Evolutionary conservation across 2,329 filamentous ascomycete species (phyloP).

Genomic region (Tothia fuscella): DNA sequence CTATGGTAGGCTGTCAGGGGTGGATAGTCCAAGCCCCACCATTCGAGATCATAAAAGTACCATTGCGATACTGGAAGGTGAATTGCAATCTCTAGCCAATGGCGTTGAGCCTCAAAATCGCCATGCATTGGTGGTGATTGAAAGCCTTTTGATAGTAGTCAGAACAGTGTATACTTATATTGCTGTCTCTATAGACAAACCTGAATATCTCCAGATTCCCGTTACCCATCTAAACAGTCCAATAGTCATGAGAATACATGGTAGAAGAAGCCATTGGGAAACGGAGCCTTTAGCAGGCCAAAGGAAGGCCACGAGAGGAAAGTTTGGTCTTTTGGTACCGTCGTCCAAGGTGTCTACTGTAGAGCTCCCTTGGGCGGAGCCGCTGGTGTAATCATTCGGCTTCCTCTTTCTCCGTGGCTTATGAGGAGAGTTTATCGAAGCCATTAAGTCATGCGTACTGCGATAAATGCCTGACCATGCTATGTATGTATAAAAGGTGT

Average conservation of each 20-base stretch:
- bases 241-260: slow-evolving; percentile 77
- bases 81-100: slow-evolving; percentile 97
- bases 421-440: slow-evolving; percentile 2
- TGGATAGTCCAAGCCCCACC: slow-evolving; percentile 97
- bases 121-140: slow-evolving; percentile 81
- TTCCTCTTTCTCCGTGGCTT: slow-evolving; percentile 9
- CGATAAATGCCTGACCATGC: too few species aligned
- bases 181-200: slow-evolving; percentile 35
- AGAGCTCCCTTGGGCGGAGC: slow-evolving; percentile 1
- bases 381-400: neutral
- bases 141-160: slow-evolving; percentile 44
- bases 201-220: slow-evolving; percentile 90
- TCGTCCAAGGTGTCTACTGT: neutral
- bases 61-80: slow-evolving; percentile 84
- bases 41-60: slow-evolving; percentile 95
- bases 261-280: slow-evolving; percentile 87
- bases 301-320: slow-evolving; percentile 85
- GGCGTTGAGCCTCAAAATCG: slow-evolving; percentile 93
- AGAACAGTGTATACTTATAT: slow-evolving; percentile 1
- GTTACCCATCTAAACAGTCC: slow-evolving; percentile 89
- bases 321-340: slow-evolving; percentile 47
- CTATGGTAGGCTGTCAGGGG: slow-evolving; percentile 97
- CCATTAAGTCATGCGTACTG: too few species aligned
- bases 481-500: too few species aligned
- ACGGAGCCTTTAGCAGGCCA: slow-evolving; percentile 77